Conservation (phyloP, 2,329 filamentous ascomycete genomes). For the Xylaria sp. region DNA sequence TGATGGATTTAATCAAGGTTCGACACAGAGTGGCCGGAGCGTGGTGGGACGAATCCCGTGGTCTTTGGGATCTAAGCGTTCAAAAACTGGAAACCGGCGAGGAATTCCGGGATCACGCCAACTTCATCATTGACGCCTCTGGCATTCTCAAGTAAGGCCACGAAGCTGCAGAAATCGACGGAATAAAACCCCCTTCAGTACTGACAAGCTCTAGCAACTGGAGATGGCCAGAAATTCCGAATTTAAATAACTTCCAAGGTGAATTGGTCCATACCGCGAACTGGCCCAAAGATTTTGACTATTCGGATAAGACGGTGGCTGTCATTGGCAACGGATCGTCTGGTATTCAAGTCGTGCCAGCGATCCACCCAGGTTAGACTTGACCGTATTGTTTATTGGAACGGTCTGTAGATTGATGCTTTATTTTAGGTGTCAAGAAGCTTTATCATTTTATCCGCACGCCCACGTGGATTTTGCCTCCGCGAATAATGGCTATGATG, state of each 20-base stretch:
- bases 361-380: constrained; percentile 57
- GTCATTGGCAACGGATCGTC: constrained; percentile 69
- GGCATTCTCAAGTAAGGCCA: constrained; percentile 64
- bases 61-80: constrained; percentile 57
- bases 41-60: constrained; percentile 57
- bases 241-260: constrained; percentile 60
- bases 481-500: constrained; percentile 53
- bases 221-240: constrained; percentile 63
- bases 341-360: constrained; percentile 64
- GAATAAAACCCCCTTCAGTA: not conserved
- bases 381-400: not conserved
- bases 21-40: constrained; percentile 57
- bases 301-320: constrained; percentile 62
- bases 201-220: constrained; percentile 55
- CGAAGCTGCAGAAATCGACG: not conserved
- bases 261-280: constrained; percentile 63
- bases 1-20: constrained; percentile 58
- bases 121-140: constrained; percentile 62
- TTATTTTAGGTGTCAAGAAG: constrained; percentile 51
- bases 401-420: constrained; percentile 26
- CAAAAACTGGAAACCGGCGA: constrained; percentile 53
- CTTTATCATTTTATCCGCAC: constrained; percentile 57
- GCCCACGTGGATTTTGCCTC: constrained; percentile 57
- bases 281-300: constrained; percentile 63
- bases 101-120: constrained; percentile 57